These are phyloP conservation scores for Talaromyces sp. DNA, from an alignment of 2,329 filamentous ascomycete species.

Conservation along the genomic window DNA sequence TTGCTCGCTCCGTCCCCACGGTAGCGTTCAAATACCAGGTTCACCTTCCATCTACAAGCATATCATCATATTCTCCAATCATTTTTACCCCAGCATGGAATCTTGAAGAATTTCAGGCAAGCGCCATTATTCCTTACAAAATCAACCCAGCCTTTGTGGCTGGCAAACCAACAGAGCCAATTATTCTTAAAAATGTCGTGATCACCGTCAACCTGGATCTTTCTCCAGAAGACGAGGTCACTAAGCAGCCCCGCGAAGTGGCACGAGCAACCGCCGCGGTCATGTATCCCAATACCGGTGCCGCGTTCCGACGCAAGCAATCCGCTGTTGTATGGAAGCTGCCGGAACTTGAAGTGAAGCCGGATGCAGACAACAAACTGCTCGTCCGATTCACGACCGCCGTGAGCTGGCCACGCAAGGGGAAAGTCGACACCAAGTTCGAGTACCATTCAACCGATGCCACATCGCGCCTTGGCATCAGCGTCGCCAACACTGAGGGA, in stretches of 20 bases:
- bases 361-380: conserved; percentile 60
- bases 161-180: conserved; percentile 34
- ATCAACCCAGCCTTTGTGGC: conserved; percentile 65
- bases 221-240: conserved; percentile 31
- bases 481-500: conserved; percentile 21
- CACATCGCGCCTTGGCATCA: conserved; percentile 62
- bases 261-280: conserved; percentile 36
- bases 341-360: conserved; percentile 48
- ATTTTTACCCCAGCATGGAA: conserved; percentile 75
- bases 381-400: conserved; percentile 78
- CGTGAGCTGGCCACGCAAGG: conserved; percentile 62
- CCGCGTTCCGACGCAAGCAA: conserved; percentile 40
- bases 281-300: conserved; percentile 42
- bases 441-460: conserved; percentile 55
- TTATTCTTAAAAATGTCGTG: conserved; percentile 70
- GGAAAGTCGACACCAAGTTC: conserved; percentile 77
- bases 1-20: conserved; percentile 58
- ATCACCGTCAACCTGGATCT: conserved; percentile 50
- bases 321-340: conserved; percentile 42
- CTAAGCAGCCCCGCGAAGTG: conserved; percentile 42
- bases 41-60: conserved; percentile 58
- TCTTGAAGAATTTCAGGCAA: conserved; percentile 75
- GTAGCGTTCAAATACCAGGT: conserved; percentile 92
- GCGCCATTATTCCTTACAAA: conserved; percentile 75
- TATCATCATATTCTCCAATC: conserved; percentile 62